Base-by-base conservation (phyloP, 345 rosid genomes). In the Kernera saxatilis region DNA sequence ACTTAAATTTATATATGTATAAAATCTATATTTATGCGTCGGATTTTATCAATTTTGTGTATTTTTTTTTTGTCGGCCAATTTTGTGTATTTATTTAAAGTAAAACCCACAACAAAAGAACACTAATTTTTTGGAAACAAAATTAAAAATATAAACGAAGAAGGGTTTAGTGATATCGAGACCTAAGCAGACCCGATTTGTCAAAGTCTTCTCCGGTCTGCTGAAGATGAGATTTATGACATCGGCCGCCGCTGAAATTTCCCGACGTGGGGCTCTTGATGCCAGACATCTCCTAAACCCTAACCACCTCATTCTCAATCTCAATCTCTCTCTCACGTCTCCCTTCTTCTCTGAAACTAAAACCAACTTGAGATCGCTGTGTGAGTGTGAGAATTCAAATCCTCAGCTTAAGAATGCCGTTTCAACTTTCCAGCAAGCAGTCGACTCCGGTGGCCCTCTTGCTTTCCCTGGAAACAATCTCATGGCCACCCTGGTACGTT, bases 401-500 rank as follows among this genome's bases (percentile, higher is more conserved):
- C 57, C 79, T 57, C 71, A 77, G 12, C 43, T 75, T 19, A 23
- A 64, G 3, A 75, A 54, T 22, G 89, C 85, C 17, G 81, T 79
- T 65, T 80, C 84, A 30, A 75, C 77, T 50, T 82, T 82, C 64
- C 71, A 73, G 75, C 70, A 46, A 56, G 76, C 87, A 0, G 18
- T 80, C 36, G 62, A 76, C 68, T 84, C 86, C n/a, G 40, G 74
- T 46, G 44, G 32, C 37, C 41, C 59, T n/a, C 85, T 79, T 15
- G 62, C 61, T 11, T 64, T 44, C 56, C 19, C 85, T 27, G 80
- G 78, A 35, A 85, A 81, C 71, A 80, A 77, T 75, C 88, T 89
- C 59, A 53, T 87, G 3, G 61, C 79, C 6, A 41, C 80, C 8
- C 82, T 84, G 70, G 88, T 84, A 27, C 88, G 69, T 75, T 87